Evolutionary conservation across 495 filamentous ascomycete species (phyloP).

Genomic region (Hamigera avellanea): DNA sequence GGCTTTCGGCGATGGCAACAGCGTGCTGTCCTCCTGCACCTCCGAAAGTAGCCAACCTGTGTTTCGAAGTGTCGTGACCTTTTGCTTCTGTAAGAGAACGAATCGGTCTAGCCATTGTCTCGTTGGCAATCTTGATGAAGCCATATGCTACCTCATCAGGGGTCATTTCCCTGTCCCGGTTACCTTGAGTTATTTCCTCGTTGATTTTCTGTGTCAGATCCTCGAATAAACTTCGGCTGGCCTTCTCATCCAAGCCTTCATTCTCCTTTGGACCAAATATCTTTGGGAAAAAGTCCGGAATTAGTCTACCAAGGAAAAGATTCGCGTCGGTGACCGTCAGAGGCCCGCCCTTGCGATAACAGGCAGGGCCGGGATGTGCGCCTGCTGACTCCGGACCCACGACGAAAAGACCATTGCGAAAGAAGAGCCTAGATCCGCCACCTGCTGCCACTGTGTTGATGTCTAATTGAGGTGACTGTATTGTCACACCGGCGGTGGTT

Average conservation of each 20-base stretch:
- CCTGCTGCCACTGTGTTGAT: slow-evolving; percentile 96
- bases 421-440: slow-evolving; percentile 75
- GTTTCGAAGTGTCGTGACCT: slow-evolving; percentile 83
- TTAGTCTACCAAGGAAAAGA: slow-evolving; percentile 68
- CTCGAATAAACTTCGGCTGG: slow-evolving; percentile 55
- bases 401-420: slow-evolving; percentile 75
- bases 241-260: slow-evolving; percentile 63
- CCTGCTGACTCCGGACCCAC: slow-evolving; percentile 87
- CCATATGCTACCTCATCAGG: slow-evolving; percentile 80
- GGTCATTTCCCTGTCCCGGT: slow-evolving; percentile 54
- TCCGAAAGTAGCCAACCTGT: slow-evolving; percentile 84
- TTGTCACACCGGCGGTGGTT: slow-evolving; percentile 83
- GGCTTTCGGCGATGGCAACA: slow-evolving; percentile 81
- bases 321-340: slow-evolving; percentile 90
- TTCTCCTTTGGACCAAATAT: slow-evolving; percentile 85
- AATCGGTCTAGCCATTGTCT: slow-evolving; percentile 91
- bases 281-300: slow-evolving; percentile 87
- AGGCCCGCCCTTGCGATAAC: slow-evolving; percentile 84
- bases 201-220: slow-evolving; percentile 68
- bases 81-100: slow-evolving; percentile 86
- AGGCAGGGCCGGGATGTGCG: slow-evolving; percentile 82
- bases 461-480: slow-evolving; percentile 86
- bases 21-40: slow-evolving; percentile 95
- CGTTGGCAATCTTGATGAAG: slow-evolving; percentile 89
- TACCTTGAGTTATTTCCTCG: slow-evolving; percentile 14